These are phyloP conservation scores for Colletotrichum spinosum DNA, from an alignment of 2,329 filamentous ascomycete species.

Conservation along the genomic window DNA sequence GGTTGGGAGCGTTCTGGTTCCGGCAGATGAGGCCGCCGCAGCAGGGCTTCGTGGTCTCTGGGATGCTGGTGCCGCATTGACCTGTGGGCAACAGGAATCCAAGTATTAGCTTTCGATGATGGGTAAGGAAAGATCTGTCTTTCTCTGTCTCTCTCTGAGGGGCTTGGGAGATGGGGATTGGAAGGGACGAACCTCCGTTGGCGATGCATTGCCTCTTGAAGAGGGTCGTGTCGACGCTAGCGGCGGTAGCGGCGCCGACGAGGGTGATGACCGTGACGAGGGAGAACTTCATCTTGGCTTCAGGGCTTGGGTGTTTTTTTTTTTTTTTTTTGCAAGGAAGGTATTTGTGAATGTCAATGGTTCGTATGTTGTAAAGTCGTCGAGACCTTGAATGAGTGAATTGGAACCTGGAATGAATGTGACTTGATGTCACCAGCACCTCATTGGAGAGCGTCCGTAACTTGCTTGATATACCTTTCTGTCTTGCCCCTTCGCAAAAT, in stretches of 20 bases:
- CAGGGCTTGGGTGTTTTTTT: neutral
- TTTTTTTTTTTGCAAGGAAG: neutral
- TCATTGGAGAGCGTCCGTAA: too few species aligned
- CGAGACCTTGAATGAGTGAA: too few species aligned
- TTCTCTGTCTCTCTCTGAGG: too few species aligned
- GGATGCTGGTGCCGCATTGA: constrained; percentile 14
- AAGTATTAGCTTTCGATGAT: neutral
- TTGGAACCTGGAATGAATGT: too few species aligned
- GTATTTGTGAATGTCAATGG: constrained; percentile 2
- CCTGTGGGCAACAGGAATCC: neutral
- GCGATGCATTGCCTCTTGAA: constrained; percentile 27
- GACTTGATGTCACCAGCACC: too few species aligned
- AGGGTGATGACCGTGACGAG: constrained; percentile 14
- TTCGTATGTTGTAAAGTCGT: neutral
- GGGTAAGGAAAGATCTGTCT: too few species aligned
- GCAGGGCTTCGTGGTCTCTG: constrained; percentile 20
- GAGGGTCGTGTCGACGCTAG: constrained; percentile 26
- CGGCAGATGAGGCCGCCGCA: constrained; percentile 25
- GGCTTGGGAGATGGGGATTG: neutral
- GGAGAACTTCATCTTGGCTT: constrained; percentile 24
- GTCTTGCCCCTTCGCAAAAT: too few species aligned
- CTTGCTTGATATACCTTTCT: too few species aligned
- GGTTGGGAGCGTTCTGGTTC: constrained; percentile 7
- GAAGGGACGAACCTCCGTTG: constrained; percentile 4
- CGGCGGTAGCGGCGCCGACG: constrained; percentile 19